phyloP scores from a whole-genome alignment of 2,329 filamentous ascomycete species.

The Xenoacremonium recifei region DNA sequence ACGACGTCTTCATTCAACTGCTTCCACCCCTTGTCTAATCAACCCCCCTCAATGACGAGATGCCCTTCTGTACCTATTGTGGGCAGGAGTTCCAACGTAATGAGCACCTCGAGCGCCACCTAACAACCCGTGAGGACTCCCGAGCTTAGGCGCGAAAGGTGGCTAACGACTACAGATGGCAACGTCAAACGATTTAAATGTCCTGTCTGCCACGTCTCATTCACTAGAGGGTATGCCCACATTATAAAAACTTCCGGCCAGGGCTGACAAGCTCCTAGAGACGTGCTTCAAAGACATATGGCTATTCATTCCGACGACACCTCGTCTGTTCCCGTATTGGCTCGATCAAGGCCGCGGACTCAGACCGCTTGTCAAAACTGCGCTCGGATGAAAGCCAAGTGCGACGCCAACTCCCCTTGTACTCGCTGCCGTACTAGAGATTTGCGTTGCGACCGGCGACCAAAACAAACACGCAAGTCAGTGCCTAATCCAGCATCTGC shows the following conservation, averaged over 20 bases:
- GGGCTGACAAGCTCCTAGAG: background rate
- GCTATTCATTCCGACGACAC: background rate
- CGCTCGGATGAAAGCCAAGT: background rate
- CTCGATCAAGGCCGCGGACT: background rate
- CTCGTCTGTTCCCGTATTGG: background rate
- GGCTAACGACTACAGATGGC: background rate
- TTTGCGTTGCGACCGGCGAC: background rate
- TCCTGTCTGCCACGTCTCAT: background rate
- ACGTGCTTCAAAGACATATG: background rate
- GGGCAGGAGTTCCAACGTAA: background rate
- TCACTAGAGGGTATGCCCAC: background rate
- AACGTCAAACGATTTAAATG: background rate
- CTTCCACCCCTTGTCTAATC: background rate
- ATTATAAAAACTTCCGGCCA: background rate
- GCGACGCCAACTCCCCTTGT: background rate
- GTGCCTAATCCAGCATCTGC: background rate
- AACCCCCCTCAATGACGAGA: background rate
- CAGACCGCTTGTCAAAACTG: background rate
- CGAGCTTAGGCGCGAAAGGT: background rate
- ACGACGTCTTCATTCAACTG: too few species aligned
- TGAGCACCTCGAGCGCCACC: background rate
- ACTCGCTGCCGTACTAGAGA: background rate
- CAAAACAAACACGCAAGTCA: background rate
- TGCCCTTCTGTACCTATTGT: background rate
- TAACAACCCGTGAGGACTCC: background rate